Evolutionary conservation across 176 grass and related monocot species (phyloP), one percentile per base, ranked within the genome.

Genomic region (Triticum turgidum): DNA sequence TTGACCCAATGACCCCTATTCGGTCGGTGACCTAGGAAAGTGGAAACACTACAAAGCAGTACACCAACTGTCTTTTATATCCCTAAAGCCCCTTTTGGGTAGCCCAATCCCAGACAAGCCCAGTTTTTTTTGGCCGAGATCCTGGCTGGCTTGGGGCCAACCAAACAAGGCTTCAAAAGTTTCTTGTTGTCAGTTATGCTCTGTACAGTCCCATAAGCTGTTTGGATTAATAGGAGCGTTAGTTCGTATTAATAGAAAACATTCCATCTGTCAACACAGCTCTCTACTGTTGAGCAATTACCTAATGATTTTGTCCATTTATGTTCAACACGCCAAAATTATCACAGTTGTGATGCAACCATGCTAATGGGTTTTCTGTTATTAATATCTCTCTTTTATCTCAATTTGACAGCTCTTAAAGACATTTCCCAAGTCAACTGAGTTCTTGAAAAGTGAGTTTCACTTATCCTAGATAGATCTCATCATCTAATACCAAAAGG

Each of bases 391-490:
- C 62, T 81, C 49, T 52, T 84, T 77, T 61, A 22, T 77, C 37
- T 80, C 65, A 75, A 84, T 77, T 91, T 89, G 51, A 17, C 88
- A 97, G 95, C 74, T 97, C 27, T 69, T 94, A 58, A 94, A 92
- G 75, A 92, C 95, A 51, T 88, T 97, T 63, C 88, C 88, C 17
- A 92, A 86, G 71, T 90, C 92, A 78, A 85, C 78, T 63, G 85
- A 91, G 65, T 97, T 91, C 78, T 85, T 97, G 69, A 94, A 93
- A 93, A 88, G 95, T 94, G 91, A 83, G 92, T 88, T 86, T 62
- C 37, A 80, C 76, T 52, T 83, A 86, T 82, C 66, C 82, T 83
- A 84, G 67, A 83, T 87, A 70, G 29, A 80, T 71, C 45, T 51
- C 66, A 86, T 86, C n/a, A 54, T 83, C 72, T 54, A 45, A 52